phyloP scores from a whole-genome alignment of 176 grass and related monocot species.

The Eleusine indica region DNA sequence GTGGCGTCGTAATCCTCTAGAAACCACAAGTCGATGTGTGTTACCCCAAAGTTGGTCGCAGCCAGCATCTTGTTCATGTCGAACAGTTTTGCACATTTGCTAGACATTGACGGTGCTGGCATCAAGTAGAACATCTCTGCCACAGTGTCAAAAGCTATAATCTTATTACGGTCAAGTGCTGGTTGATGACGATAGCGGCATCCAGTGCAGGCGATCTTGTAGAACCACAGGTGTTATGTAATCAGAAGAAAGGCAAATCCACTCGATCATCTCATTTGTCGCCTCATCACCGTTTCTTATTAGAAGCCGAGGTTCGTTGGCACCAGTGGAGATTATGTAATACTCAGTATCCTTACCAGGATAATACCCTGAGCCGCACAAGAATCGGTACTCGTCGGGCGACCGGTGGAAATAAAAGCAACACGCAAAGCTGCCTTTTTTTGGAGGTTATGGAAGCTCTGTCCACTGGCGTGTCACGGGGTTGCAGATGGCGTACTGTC shows the following conservation, averaged over 20 bases:
- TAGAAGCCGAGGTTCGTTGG: neutral
- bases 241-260: no score
- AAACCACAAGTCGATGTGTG: neutral
- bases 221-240: no score
- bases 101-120: no score
- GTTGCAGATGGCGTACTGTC: neutral
- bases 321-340: neutral
- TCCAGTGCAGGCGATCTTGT: no score
- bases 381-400: neutral
- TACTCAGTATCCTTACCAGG: neutral
- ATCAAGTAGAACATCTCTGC: neutral
- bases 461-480: neutral
- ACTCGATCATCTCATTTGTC: no score
- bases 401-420: neutral
- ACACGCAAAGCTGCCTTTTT: neutral
- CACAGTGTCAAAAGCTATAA: neutral
- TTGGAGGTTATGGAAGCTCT: neutral
- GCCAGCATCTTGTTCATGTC: neutral
- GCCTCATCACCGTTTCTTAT: neutral
- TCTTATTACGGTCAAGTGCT: no score
- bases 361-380: neutral
- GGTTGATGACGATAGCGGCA: no score
- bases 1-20: neutral
- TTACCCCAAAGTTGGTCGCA: no score
- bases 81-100: no score